Evolutionary conservation across 1,139 yeast species (phyloP), one percentile per base, ranked within the genome.

Genomic region (Lodderomyces orthopsilosis): DNA sequence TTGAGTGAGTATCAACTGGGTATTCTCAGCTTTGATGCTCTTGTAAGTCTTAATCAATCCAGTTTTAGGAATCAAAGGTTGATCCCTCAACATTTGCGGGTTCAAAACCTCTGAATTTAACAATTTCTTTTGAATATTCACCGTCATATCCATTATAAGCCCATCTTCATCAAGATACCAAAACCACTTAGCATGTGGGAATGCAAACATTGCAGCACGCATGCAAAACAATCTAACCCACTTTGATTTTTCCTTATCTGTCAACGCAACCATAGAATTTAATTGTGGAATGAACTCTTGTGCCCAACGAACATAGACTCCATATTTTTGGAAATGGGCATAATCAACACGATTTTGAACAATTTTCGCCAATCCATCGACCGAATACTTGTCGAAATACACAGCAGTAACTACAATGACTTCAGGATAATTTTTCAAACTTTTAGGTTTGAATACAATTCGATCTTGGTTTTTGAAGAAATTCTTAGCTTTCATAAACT

Each of bases 201-300:
- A 87, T 0, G 95, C 91, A 61, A 79, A 79, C 83, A 88, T 79
- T 7, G 96, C 96, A 12, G 91, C 91, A 51, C 94, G 74, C 58
- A 85, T 58, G 35, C 80, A 62, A 46, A 75, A 72, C 32, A 83
- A 54, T 51, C 82, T 75, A 18, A 79, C 74, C 93, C 94, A 85
- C 46, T 75, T 76, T 2, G 69, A 53, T 44, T 59, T 63, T 48
- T 71, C 73, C 33, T 49, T 50, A 37, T 58, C 49, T 34, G 66
- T 63, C 48, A 74, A 66, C 48, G 65, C 67, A 30, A 58, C 57
- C 41, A 67, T 61, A 18, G 78, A 72, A 41, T 75, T 70, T 45
- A 83, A 57, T 35, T 71, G 57, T 12, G 90, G 91, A 37, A 77
- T 58, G 59, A 86, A 89, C 60, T 90, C 96, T 62, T 87, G 93